Percentiles rank a stretch among this genome's conserved stretches.
Conservation (phyloP, 139 green algal genomes). For the Volvox africanus region DNA sequence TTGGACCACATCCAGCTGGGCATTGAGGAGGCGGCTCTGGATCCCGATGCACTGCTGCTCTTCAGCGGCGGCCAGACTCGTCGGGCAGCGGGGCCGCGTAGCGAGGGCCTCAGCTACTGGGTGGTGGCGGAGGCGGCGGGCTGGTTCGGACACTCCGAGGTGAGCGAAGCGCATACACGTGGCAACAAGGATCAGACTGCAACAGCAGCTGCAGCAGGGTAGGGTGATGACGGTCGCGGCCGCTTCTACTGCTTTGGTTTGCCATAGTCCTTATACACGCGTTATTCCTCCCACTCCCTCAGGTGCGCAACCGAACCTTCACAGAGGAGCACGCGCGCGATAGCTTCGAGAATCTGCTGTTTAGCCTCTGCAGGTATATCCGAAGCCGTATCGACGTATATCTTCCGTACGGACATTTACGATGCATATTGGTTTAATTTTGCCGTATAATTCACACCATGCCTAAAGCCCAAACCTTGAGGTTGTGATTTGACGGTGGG, state of each 20-base stretch:
- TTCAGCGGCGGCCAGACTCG: slow-evolving; percentile 82
- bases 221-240: too few species aligned
- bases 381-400: too few species aligned
- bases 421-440: too few species aligned
- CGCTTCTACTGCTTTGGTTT: too few species aligned
- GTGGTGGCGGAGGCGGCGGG: slow-evolving; percentile 75
- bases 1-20: slow-evolving; percentile 89
- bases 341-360: slow-evolving; percentile 95
- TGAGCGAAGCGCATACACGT: neutral
- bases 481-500: too few species aligned
- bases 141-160: slow-evolving; percentile 73
- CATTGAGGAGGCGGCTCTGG: slow-evolving; percentile 75
- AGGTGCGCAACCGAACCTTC: slow-evolving; percentile 61
- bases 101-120: slow-evolving; percentile 87
- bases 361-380: slow-evolving; percentile 83
- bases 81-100: slow-evolving; percentile 78
- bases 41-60: slow-evolving; percentile 80
- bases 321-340: slow-evolving; percentile 90
- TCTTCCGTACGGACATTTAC: too few species aligned
- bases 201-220: too few species aligned
- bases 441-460: too few species aligned
- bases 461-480: too few species aligned
- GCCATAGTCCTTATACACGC: neutral
- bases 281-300: neutral
- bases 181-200: too few species aligned